These are phyloP conservation scores for Mycena chlorophos DNA, from an alignment of 768 basidiomycete genomes.

Conservation along the genomic window DNA sequence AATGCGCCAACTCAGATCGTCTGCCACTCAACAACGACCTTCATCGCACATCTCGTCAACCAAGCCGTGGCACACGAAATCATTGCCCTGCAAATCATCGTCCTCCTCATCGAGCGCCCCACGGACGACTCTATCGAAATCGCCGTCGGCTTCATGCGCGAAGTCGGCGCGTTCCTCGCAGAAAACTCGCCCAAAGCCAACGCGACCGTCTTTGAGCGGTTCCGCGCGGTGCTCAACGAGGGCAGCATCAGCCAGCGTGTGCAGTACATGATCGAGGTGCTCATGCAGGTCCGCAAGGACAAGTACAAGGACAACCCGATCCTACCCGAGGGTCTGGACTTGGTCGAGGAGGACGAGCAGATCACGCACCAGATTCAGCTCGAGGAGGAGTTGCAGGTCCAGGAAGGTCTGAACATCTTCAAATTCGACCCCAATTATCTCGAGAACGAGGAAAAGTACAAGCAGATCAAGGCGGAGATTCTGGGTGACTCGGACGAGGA, in stretches of 20 bases:
- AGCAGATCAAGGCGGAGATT: conserved; percentile 88
- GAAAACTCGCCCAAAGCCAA: conserved; percentile 96
- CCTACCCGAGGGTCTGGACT: conserved; percentile 88
- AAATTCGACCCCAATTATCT: conserved; percentile 86
- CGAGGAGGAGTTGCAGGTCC: conserved; percentile 91
- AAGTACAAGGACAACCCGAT: conserved; percentile 99
- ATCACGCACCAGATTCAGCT: conserved; percentile 92
- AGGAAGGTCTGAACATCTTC: conserved; percentile 95
- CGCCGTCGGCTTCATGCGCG: conserved; percentile 94
- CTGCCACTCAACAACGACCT: conserved; percentile 90
- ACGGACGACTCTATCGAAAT: conserved; percentile 99
- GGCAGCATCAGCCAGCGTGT: conserved; percentile 93
- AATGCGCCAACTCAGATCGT: conserved; percentile 63
- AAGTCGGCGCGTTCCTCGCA: conserved; percentile 91
- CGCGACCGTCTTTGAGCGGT: conserved; percentile 92
- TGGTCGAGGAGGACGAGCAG: conserved; percentile 98
- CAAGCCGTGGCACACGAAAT: conserved; percentile 93
- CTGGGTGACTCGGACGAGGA: conserved; percentile 82
- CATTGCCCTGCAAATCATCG: conserved; percentile 90
- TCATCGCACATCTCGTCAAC: conserved; percentile 89
- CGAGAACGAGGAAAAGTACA: conserved; percentile 94
- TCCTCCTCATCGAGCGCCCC: conserved; percentile 92
- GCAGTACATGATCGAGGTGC: conserved; percentile 99
- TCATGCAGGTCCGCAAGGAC: conserved; percentile 99
- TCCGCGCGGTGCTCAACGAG: conserved; percentile 95